These are phyloP conservation scores for Chaetomiaceae sp. DNA, from an alignment of 2,329 filamentous ascomycete genomes.

Conservation along the genomic window DNA sequence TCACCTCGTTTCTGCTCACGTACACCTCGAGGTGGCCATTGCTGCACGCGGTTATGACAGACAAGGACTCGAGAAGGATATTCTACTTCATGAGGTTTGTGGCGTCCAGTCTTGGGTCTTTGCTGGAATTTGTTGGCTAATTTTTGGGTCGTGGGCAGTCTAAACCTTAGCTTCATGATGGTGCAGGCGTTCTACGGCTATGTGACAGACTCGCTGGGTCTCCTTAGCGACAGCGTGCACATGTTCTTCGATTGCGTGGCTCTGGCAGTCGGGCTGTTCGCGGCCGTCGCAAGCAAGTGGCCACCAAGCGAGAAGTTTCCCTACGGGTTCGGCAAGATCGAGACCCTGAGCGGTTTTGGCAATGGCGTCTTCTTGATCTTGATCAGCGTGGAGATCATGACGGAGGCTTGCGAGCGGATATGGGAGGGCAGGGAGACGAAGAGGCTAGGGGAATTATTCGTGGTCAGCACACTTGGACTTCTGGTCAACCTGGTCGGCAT, in stretches of 20 bases:
- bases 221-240: slow-evolving; percentile 97
- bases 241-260: slow-evolving; percentile 99
- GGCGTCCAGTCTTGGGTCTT: background rate
- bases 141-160: slow-evolving; percentile 46
- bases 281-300: slow-evolving; percentile 95
- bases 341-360: slow-evolving; percentile 91
- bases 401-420: slow-evolving; percentile 86
- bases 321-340: slow-evolving; percentile 94
- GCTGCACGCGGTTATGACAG: slow-evolving; percentile 76
- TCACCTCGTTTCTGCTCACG: slow-evolving; percentile 70
- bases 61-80: slow-evolving; percentile 89
- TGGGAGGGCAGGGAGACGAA: slow-evolving; percentile 79
- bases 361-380: slow-evolving; percentile 95
- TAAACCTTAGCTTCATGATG: slow-evolving; percentile 93
- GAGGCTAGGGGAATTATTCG: slow-evolving; percentile 76
- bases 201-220: slow-evolving; percentile 82
- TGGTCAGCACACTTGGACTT: slow-evolving; percentile 82
- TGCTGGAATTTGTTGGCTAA: slow-evolving; percentile 6
- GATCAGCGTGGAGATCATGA: slow-evolving; percentile 92
- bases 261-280: slow-evolving; percentile 81
- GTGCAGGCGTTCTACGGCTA: slow-evolving; percentile 94
- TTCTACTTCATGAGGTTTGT: slow-evolving; percentile 93
- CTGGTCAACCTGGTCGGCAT: slow-evolving; percentile 90
- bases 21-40: slow-evolving; percentile 68
- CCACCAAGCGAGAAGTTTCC: slow-evolving; percentile 83